Evolutionary conservation across 2,329 filamentous ascomycete genomes (phyloP).

Genomic region (Talaromyces sp.): DNA sequence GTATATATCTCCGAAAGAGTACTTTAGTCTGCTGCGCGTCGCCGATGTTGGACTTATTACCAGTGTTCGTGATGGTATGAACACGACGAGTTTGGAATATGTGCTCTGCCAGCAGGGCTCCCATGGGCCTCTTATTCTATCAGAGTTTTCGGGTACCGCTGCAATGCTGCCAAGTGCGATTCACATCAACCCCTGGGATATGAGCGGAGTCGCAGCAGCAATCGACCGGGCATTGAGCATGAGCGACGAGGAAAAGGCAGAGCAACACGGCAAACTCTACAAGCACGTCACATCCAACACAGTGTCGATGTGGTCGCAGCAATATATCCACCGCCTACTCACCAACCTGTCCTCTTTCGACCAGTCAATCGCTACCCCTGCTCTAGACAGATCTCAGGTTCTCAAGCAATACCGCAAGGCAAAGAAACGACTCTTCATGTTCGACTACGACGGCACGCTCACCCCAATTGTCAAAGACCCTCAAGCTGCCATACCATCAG

Average conservation of each 20-base stretch:
- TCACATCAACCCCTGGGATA: constrained; percentile 95
- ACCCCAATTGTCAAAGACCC: constrained; percentile 94
- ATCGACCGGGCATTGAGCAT: constrained; percentile 79
- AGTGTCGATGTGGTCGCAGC: constrained; percentile 77
- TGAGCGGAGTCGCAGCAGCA: constrained; percentile 73
- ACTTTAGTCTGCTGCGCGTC: constrained; percentile 85
- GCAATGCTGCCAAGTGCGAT: constrained; percentile 79
- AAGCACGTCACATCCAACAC: constrained; percentile 79
- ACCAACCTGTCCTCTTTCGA: constrained; percentile 73
- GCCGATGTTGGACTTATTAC: constrained; percentile 92
- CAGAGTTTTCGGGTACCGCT: constrained; percentile 92
- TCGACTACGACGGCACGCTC: constrained; percentile 95
- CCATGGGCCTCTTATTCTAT: constrained; percentile 83
- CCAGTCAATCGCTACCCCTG: constrained; percentile 69
- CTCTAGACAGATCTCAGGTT: constrained; percentile 68
- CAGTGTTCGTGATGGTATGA: constrained; percentile 95
- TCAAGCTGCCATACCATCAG: constrained; percentile 78
- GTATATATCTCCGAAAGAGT: constrained; percentile 83
- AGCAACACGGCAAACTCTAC: constrained; percentile 71
- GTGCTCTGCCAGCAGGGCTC: constrained; percentile 84
- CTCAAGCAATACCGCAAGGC: constrained; percentile 68
- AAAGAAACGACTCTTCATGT: constrained; percentile 86
- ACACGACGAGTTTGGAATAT: constrained; percentile 93
- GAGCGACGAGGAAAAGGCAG: constrained; percentile 57
- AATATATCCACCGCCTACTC: constrained; percentile 71